These are phyloP conservation scores for Aureobasidium pullulans DNA, from an alignment of 2,329 filamentous ascomycete genomes.

Conservation along the genomic window DNA sequence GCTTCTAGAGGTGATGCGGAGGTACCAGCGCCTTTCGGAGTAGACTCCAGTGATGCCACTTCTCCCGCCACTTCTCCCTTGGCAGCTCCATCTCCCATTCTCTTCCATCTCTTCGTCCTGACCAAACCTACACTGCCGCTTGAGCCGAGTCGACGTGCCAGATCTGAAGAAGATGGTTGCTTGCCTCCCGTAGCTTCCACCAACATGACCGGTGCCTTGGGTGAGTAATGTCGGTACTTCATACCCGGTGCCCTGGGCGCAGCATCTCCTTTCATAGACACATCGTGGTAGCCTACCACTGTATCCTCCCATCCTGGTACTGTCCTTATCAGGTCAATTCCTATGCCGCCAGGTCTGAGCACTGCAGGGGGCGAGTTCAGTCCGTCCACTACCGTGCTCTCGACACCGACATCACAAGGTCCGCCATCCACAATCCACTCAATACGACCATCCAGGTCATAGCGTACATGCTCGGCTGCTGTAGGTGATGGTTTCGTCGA, in stretches of 20 bases:
- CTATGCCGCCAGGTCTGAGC: slow-evolving; percentile 78
- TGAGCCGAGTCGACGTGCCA: slow-evolving; percentile 23
- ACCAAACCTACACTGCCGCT: slow-evolving; percentile 34
- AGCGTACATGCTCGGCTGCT: slow-evolving; percentile 76
- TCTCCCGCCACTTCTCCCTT: slow-evolving; percentile 14
- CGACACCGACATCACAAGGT: slow-evolving; percentile 77
- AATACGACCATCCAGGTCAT: slow-evolving; percentile 77
- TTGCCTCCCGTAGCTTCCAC: slow-evolving; percentile 53
- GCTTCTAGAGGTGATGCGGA: background rate
- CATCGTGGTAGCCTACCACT: slow-evolving; percentile 70
- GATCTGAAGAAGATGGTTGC: slow-evolving; percentile 23
- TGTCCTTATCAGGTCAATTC: slow-evolving; percentile 66
- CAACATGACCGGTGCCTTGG: slow-evolving; percentile 75
- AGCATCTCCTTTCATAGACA: slow-evolving; percentile 54
- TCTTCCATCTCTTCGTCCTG: slow-evolving; percentile 28
- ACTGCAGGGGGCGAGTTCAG: slow-evolving; percentile 73
- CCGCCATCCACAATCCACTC: slow-evolving; percentile 86
- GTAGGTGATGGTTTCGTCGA: slow-evolving; percentile 91
- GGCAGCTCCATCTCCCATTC: slow-evolving; percentile 22
- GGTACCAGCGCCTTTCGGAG: background rate
- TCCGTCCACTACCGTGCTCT: slow-evolving; percentile 95
- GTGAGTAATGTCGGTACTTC: slow-evolving; percentile 98
- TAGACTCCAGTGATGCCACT: background rate
- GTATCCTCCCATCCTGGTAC: slow-evolving; percentile 78
- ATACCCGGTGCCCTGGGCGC: slow-evolving; percentile 83